These are phyloP conservation scores for Pythium dissotocum DNA, from an alignment of 352 stramenopile genomes.

Conservation along the genomic window DNA sequence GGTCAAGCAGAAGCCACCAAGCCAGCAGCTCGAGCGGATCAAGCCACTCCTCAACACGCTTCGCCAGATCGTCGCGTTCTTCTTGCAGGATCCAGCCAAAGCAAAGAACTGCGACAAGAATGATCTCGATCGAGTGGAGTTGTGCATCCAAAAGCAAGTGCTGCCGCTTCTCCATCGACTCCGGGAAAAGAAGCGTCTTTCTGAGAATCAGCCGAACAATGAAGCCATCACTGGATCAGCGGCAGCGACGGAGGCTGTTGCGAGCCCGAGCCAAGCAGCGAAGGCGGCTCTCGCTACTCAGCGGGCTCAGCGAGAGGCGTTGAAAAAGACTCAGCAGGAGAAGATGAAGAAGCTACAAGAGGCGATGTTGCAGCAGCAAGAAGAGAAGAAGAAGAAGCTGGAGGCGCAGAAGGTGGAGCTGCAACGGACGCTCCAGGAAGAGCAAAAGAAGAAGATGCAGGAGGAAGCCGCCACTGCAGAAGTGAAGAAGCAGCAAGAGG, in stretches of 20 bases:
- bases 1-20: slow-evolving; percentile 80
- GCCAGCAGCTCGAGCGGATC: slow-evolving; percentile 79
- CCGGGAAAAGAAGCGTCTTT: slow-evolving; percentile 66
- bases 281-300: slow-evolving; percentile 16
- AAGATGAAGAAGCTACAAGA: too few species aligned
- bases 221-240: too few species aligned
- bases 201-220: neutral
- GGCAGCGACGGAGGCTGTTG: too few species aligned
- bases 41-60: slow-evolving; percentile 82
- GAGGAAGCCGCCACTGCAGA: slow-evolving; percentile 50
- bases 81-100: slow-evolving; percentile 82
- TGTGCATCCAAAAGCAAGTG: slow-evolving; percentile 84
- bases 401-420: slow-evolving; percentile 65
- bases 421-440: slow-evolving; percentile 63
- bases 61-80: slow-evolving; percentile 75
- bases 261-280: slow-evolving; percentile 25
- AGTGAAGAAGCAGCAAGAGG: slow-evolving; percentile 61
- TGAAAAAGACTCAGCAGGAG: slow-evolving; percentile 70
- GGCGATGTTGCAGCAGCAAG: slow-evolving; percentile 39
- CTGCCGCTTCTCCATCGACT: slow-evolving; percentile 73
- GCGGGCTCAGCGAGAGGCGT: slow-evolving; percentile 42
- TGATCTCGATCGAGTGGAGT: slow-evolving; percentile 78
- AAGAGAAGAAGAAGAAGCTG: slow-evolving; percentile 73
- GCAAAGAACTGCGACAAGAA: slow-evolving; percentile 76
- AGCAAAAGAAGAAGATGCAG: slow-evolving; percentile 68